Evolutionary conservation across 345 rosid species (phyloP).

Genomic region (Cardamine occulta): DNA sequence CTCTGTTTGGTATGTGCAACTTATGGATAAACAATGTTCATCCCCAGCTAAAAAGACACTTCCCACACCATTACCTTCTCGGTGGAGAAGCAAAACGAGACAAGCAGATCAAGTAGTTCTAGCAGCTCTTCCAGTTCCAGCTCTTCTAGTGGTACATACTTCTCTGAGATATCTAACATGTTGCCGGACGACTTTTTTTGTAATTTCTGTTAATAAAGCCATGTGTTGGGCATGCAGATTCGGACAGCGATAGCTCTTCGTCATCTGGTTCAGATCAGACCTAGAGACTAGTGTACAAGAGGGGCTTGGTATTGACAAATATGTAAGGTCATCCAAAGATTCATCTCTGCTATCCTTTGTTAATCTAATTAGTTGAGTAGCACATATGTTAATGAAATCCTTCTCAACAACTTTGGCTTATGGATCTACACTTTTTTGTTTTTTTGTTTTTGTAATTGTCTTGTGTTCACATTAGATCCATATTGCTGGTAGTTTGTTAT

Average conservation of each 20-base stretch:
- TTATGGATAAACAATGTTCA: constrained; percentile 14
- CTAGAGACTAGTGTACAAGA: constrained; percentile 30
- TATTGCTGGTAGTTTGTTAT: background rate
- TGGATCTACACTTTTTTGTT: no score
- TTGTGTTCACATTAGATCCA: constrained; percentile 12
- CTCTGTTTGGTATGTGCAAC: constrained; percentile 19
- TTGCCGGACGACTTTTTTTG: background rate
- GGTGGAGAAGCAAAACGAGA: constrained; percentile 62
- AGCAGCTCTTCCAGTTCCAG: constrained; percentile 98
- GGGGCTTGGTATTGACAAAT: constrained; percentile 24
- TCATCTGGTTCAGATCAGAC: constrained; percentile 79
- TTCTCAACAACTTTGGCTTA: no score
- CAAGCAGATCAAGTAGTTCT: constrained; percentile 89
- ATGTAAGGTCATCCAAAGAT: constrained; percentile 31
- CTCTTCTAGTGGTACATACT: constrained; percentile 87
- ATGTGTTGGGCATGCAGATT: constrained; percentile 56
- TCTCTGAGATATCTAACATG: background rate
- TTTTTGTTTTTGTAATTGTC: no score
- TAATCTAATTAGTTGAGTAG: constrained; percentile 8
- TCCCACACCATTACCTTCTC: constrained; percentile 48
- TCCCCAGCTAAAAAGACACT: constrained; percentile 59
- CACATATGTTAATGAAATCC: constrained; percentile 15
- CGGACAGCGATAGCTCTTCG: constrained; percentile 91
- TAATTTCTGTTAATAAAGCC: constrained; percentile 1
- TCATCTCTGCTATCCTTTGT: background rate